Percentiles rank a stretch among this genome's conserved stretches.
Evolutionary conservation across 805 yeast genomes (phyloP).

Genomic region (Yamadazyma phyllophila): DNA sequence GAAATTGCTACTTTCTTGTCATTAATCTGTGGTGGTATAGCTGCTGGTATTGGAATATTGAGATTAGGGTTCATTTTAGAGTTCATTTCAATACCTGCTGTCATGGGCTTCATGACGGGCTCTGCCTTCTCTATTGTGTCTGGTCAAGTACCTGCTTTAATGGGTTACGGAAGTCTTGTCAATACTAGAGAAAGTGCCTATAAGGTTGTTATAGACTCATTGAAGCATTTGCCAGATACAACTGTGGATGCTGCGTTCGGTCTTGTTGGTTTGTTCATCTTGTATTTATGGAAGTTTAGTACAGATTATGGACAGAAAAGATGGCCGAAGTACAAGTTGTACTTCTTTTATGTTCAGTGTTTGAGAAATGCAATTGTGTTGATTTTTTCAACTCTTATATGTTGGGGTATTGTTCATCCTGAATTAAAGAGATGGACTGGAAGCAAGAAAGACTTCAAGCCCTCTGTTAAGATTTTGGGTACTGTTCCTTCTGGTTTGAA

Average conservation of each 20-base stretch:
- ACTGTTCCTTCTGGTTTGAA: constrained; percentile 78
- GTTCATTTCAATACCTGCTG: constrained; percentile 87
- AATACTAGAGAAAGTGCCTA: constrained; percentile 74
- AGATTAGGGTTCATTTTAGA: constrained; percentile 88
- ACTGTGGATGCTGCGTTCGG: constrained; percentile 89
- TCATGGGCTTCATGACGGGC: constrained; percentile 92
- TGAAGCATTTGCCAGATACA: constrained; percentile 68
- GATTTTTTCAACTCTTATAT: constrained; percentile 76
- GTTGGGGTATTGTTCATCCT: constrained; percentile 71
- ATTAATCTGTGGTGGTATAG: constrained; percentile 80
- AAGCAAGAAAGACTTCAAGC: constrained; percentile 30
- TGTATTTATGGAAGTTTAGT: constrained; percentile 67
- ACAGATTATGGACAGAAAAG: constrained; percentile 61
- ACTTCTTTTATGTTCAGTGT: constrained; percentile 69
- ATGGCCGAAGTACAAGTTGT: constrained; percentile 55
- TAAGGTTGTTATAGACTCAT: constrained; percentile 63
- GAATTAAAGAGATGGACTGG: constrained; percentile 30
- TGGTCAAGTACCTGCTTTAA: constrained; percentile 84
- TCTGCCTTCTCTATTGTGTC: constrained; percentile 79
- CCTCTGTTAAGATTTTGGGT: constrained; percentile 64
- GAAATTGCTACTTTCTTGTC: constrained; percentile 78
- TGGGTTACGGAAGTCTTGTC: constrained; percentile 69
- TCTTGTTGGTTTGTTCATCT: constrained; percentile 65
- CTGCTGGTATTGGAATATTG: constrained; percentile 77
- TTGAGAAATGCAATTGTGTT: constrained; percentile 80